phyloP scores from a whole-genome alignment of 768 basidiomycete genomes.

The Lactarius akahatsu region DNA sequence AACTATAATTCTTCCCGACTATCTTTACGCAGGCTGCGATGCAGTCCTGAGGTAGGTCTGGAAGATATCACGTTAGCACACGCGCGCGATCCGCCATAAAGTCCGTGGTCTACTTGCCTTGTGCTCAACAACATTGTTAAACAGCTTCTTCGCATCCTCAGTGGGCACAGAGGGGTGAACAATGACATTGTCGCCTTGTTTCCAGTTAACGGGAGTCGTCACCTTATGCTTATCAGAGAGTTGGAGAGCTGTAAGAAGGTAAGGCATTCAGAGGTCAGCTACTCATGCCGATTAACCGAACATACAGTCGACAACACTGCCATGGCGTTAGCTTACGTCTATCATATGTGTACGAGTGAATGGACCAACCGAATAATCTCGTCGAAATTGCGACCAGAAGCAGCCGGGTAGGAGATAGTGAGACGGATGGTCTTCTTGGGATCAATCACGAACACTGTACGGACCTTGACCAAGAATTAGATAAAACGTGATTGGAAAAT shows the following conservation, averaged over 20 bases:
- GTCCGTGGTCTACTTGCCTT: conserved; percentile 50
- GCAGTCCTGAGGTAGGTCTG: conserved; percentile 91
- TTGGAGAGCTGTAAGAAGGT: conserved; percentile 63
- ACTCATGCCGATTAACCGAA: background rate
- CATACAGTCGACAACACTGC: conserved; percentile 73
- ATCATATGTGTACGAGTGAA: background rate
- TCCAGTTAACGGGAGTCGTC: conserved; percentile 95
- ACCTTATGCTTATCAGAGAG: conserved; percentile 82
- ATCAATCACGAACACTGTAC: conserved; percentile 97
- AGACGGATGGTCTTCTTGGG: conserved; percentile 94
- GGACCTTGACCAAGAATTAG: conserved; percentile 52
- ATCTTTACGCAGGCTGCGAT: conserved; percentile 41
- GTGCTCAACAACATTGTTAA: conserved; percentile 80
- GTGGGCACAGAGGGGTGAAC: conserved; percentile 80
- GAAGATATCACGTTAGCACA: conserved; percentile 5
- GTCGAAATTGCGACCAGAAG: conserved; percentile 91
- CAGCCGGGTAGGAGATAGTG: conserved; percentile 88
- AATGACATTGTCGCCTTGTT: conserved; percentile 90
- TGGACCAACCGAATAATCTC: conserved; percentile 55
- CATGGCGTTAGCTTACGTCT: conserved; percentile 4
- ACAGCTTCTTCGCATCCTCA: conserved; percentile 89
- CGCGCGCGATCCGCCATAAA: background rate
- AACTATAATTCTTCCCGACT: conserved; percentile 18
- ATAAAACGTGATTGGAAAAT: background rate
- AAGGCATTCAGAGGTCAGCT: conserved; percentile 31